phyloP scores from a whole-genome alignment of 257 asterid species.

The Solanum chaucha region DNA sequence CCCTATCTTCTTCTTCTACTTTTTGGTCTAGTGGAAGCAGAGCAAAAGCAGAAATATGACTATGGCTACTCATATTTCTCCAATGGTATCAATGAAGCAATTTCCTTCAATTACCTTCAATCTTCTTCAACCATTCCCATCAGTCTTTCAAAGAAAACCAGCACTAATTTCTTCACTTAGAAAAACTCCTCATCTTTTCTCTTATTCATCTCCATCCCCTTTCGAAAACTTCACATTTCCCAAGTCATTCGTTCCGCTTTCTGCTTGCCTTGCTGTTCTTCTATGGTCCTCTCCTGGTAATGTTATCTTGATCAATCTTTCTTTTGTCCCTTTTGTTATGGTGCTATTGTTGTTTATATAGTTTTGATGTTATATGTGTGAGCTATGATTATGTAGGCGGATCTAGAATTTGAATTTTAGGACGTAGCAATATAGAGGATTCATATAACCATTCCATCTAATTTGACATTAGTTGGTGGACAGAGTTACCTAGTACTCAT shows the following conservation, averaged over 20 bases:
- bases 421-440: too few relatives aligned
- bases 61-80: not conserved
- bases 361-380: not conserved
- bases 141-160: slow-evolving; percentile 11
- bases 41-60: not conserved
- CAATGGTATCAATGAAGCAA: not conserved
- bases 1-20: not conserved
- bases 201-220: not conserved
- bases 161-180: not conserved
- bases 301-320: not conserved
- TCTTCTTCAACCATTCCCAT: not conserved
- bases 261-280: slow-evolving; percentile 41
- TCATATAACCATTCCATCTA: too few relatives aligned
- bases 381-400: not conserved
- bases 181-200: not conserved
- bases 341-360: not conserved
- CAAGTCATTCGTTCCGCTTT: slow-evolving; percentile 21
- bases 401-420: not conserved
- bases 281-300: slow-evolving; percentile 51
- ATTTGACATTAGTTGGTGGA: too few relatives aligned
- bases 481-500: too few relatives aligned
- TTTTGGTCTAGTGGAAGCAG: not conserved
- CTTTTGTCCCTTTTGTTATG: not conserved
- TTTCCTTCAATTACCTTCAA: not conserved
- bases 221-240: not conserved